Evolutionary conservation across 441 rosid genomes (phyloP), one percentile per base, ranked within the genome.

Genomic region (Flueggea neowawraea): DNA sequence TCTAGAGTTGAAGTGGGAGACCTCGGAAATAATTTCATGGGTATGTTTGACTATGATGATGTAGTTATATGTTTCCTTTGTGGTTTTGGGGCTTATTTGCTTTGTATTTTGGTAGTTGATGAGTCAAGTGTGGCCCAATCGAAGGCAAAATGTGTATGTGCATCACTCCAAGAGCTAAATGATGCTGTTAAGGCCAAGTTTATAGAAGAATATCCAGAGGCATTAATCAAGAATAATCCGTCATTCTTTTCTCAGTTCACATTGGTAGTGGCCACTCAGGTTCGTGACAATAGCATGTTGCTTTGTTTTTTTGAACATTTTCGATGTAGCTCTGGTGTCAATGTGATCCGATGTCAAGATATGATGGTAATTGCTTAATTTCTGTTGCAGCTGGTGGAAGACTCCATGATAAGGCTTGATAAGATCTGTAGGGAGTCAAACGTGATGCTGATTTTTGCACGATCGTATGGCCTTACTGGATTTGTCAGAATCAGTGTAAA

Each of bases 1-100:
- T 89, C 97, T 16, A 84, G 75, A 74, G 96, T 94, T 56, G 87
- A 83, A 72, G 65, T 70, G 43, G 90, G 95, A 48, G 99, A 87
- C 80, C 96, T 89, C 67, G 99, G 97, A 58, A 94, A 94, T 79
- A 94, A 91, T 77, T 94, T 89, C 74, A 87, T 94, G 97, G 84
- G 99, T 91, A 74, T 62, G 65, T 50, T 48, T 58, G 39, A 4
- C 39, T 33, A 3, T 33, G 51, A 43, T 48, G 28, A 51, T 65
- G 52, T 22, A 3, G 14, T 33, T 52, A 17, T 7, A 14, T 4
- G 16, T 55, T 41, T 43, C 44, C 33, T 16, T 41, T 32, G 9
- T 4, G 16, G n/a, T 41, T 50, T 16, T 47, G 49, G 16, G 70
- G 1, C 73, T 73, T 65, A 65, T 15, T 4, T 56, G 61, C 31